Evolutionary conservation across 306 rosid genomes (phyloP).

Genomic region (Castanopsis chinensis): DNA sequence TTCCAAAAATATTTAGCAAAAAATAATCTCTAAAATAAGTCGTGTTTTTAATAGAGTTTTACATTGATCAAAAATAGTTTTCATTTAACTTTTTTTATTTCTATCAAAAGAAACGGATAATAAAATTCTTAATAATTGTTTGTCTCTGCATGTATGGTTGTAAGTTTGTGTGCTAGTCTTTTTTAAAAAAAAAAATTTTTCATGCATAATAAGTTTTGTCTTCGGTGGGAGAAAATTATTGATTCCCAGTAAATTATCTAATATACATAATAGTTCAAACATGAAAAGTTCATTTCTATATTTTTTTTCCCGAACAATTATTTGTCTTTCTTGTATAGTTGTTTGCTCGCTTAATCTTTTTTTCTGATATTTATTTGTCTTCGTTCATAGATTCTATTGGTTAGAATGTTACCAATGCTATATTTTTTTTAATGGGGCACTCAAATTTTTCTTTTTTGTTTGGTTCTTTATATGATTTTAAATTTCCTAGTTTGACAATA

Average conservation of each 20-base stretch:
- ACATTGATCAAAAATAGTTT: too few relatives aligned
- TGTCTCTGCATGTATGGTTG: too few relatives aligned
- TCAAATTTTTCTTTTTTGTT: background rate
- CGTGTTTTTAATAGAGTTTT: too few relatives aligned
- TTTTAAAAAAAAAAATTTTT: background rate
- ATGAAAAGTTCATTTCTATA: background rate
- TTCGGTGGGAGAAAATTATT: too few relatives aligned
- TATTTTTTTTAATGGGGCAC: background rate
- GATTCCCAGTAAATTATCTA: background rate
- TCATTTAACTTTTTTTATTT: too few relatives aligned
- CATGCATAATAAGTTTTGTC: background rate
- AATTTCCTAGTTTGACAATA: background rate
- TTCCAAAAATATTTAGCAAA: too few relatives aligned
- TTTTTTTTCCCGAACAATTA: background rate
- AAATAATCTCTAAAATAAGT: too few relatives aligned
- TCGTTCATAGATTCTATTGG: background rate
- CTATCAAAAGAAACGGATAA: too few relatives aligned
- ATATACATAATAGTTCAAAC: background rate
- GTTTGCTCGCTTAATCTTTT: too few relatives aligned
- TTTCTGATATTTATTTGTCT: background rate
- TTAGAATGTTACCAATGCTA: background rate
- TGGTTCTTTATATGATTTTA: background rate
- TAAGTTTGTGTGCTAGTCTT: background rate
- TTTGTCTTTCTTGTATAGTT: background rate
- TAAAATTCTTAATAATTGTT: background rate